A percentile compares a stretch with the other conserved stretches of the same genome.
Evolutionary conservation across 148 eudicot genomes (phyloP).

Genomic region (Salicornia ramosissima): DNA sequence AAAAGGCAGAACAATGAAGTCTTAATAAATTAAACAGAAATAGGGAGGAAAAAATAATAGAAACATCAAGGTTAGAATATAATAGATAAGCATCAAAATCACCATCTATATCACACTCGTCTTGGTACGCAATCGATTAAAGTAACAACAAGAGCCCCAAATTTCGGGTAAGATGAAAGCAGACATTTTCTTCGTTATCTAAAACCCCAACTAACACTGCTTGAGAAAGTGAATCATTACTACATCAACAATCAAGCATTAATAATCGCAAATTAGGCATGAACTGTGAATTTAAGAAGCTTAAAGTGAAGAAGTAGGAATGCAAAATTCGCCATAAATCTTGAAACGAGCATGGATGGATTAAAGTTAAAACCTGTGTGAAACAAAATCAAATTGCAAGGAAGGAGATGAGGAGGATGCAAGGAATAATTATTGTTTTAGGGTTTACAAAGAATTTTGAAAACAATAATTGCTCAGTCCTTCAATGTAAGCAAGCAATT

Average conservation of each 20-base stretch:
- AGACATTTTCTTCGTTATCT: background rate
- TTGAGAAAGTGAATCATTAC: background rate
- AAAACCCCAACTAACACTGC: background rate
- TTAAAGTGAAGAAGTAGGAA: background rate
- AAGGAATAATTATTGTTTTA: background rate
- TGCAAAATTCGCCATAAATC: background rate
- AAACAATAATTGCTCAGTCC: background rate
- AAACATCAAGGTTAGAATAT: too few relatives aligned
- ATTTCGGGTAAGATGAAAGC: slow-evolving; percentile 1
- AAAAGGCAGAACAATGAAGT: too few relatives aligned
- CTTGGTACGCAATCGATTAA: background rate
- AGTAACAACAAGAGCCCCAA: background rate
- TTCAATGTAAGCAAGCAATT: too few relatives aligned
- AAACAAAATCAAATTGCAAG: background rate
- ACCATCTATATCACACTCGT: background rate
- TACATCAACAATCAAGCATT: background rate
- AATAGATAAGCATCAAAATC: background rate
- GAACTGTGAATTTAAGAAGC: background rate
- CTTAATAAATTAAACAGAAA: too few relatives aligned
- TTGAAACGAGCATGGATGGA: background rate
- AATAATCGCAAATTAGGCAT: background rate
- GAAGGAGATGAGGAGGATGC: background rate
- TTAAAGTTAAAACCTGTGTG: background rate
- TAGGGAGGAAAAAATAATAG: too few relatives aligned
- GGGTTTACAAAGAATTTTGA: slow-evolving; percentile 10